Evolutionary conservation across 495 filamentous ascomycete genomes (phyloP), one percentile per base, ranked within the genome.

Genomic region (Penicillium arizonense): DNA sequence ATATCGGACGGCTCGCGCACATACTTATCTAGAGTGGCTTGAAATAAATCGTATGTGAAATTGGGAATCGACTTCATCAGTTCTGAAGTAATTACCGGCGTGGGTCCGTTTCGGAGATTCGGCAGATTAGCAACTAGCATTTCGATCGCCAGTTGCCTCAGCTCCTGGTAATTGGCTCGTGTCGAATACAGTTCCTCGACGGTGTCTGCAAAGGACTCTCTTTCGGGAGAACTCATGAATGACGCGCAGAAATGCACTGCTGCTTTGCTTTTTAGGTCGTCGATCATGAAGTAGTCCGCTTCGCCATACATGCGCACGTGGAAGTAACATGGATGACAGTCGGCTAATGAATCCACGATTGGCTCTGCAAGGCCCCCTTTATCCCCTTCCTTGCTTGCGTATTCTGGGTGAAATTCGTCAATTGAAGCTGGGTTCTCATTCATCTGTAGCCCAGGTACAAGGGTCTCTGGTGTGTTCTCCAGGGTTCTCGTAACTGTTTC

Each of bases 231-330:
- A 43, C 43, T 13, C 21, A 21, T 13, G 16, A 50, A 50, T 13
- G 38, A 50, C 5, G 9, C 38, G 5, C 24, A 14, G n/a, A 50
- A 50, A 24, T 50, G 7, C 16, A 3, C 36, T 10, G 26, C 28
- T 30, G 52, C 52, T 47, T 34, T 54, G 35, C 1, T 36, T 42
- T 43, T 47, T 38, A 54, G 12, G 16, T 54, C 52, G 13, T 26
- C 20, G 38, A 54, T 48, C 44, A 48, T 48, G 44, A 54, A 54
- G 44, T 48, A 54, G 16, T 48, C 44, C 6, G 52, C 52, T 37
- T 48, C 52, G 8, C 44, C 52, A 43, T 54, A 54, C 52, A 54
- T 54, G 36, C 37, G 52, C 9, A 54, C 1, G 18, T 54, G 52
- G 37, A 54, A 54, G 28, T 54, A 48, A 9, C 38, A 43, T 43